Conservation (phyloP, 306 rosid species). For the Sesbania bispinosa region DNA sequence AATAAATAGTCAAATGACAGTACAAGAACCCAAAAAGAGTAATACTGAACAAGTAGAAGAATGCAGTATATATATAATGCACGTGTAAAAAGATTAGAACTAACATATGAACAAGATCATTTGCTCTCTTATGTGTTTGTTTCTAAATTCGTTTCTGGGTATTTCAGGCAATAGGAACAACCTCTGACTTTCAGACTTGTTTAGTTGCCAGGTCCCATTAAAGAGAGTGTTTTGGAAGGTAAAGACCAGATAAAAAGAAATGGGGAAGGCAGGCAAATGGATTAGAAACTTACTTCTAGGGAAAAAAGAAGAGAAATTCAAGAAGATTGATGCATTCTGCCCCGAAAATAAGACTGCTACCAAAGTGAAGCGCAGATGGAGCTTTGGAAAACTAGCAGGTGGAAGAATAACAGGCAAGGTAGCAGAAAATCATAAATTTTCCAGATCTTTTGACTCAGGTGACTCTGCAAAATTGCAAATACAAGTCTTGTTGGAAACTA, state of each 20-base stretch:
- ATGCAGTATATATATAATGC: conserved; percentile 7
- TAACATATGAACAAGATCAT: conserved; percentile 5
- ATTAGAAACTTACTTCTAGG: conserved; percentile 63
- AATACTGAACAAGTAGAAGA: background rate
- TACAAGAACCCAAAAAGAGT: conserved; percentile 26
- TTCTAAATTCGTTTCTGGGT: background rate
- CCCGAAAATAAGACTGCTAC: conserved; percentile 13
- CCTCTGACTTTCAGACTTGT: background rate
- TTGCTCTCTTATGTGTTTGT: background rate
- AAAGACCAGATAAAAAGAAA: conserved; percentile 17
- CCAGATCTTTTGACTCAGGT: conserved; percentile 51
- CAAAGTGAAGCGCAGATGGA: conserved; percentile 66
- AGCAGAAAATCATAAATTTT: conserved; percentile 33
- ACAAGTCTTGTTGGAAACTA: conserved; percentile 27
- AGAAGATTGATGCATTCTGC: conserved; percentile 33
- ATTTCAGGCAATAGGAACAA: background rate
- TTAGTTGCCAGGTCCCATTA: conserved; percentile 3
- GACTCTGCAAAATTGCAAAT: conserved; percentile 31
- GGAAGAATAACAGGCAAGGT: conserved; percentile 44
- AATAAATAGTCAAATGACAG: conserved; percentile 18
- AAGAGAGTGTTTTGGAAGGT: background rate
- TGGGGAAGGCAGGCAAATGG: conserved; percentile 87
- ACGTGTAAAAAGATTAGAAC: conserved; percentile 18
- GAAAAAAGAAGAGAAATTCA: conserved; percentile 47
- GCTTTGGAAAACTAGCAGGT: conserved; percentile 51